Evolutionary conservation across 2,329 filamentous ascomycete species (phyloP).

Genomic region (Neopestalotiopsis rosae): DNA sequence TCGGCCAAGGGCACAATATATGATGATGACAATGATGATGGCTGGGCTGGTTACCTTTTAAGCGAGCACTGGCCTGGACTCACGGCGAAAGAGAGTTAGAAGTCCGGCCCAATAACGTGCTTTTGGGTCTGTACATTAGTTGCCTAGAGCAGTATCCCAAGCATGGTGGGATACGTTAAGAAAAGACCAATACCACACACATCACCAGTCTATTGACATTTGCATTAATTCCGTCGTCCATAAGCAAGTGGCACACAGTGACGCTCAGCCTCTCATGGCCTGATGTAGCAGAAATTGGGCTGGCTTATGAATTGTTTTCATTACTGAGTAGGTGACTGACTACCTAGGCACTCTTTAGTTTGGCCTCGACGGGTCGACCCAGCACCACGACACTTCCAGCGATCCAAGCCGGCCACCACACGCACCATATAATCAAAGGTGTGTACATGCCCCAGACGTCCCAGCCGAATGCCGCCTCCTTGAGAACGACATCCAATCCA

Average conservation of each 20-base stretch:
- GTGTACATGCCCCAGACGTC: slow-evolving; percentile 89
- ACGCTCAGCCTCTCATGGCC: too few relatives aligned
- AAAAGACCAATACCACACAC: not conserved
- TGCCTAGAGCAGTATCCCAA: slow-evolving; percentile 19
- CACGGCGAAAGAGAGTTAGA: slow-evolving; percentile 6
- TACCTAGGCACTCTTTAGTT: slow-evolving; percentile 12
- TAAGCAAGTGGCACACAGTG: too few relatives aligned
- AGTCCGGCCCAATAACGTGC: slow-evolving; percentile 17
- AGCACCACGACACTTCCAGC: slow-evolving; percentile 63
- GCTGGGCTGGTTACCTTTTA: not conserved
- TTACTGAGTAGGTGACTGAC: not conserved
- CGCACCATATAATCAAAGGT: slow-evolving; percentile 86
- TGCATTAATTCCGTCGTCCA: not conserved
- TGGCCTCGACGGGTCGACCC: slow-evolving; percentile 36
- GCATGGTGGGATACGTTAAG: not conserved
- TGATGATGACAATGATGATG: not conserved
- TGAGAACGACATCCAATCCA: slow-evolving; percentile 55
- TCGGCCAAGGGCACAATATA: slow-evolving; percentile 4
- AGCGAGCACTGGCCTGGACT: slow-evolving; percentile 12
- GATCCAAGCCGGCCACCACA: slow-evolving; percentile 95
- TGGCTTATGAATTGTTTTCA: not conserved
- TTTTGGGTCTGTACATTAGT: slow-evolving; percentile 21
- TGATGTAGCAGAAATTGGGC: not conserved
- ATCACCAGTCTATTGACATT: not conserved
- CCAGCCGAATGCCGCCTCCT: slow-evolving; percentile 84